These are phyloP conservation scores for Populus hybrid DNA, from an alignment of 441 rosid genomes.

Conservation along the genomic window DNA sequence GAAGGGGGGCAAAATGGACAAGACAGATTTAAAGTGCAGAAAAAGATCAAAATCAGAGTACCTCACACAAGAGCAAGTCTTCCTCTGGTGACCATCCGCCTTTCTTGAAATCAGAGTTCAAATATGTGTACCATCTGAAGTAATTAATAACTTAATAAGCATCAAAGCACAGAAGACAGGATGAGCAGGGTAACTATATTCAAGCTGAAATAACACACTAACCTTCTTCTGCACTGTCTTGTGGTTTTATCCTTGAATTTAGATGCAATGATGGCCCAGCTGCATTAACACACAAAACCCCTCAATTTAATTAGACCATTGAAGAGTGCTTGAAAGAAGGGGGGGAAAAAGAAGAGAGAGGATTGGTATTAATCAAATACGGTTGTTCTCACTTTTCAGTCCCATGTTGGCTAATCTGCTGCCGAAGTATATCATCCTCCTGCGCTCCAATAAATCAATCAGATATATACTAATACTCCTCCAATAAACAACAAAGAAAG, in stretches of 20 bases:
- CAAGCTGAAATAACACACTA: not conserved
- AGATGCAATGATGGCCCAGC: conserved; percentile 95
- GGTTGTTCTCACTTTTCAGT: conserved; percentile 69
- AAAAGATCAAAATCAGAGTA: conserved; percentile 21
- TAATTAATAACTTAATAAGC: not conserved
- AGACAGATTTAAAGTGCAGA: not conserved
- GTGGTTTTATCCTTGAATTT: conserved; percentile 92
- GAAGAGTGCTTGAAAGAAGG: not conserved
- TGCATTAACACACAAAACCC: conserved; percentile 28
- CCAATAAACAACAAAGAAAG: conserved; percentile 8
- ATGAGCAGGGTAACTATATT: not conserved
- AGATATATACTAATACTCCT: conserved; percentile 3
- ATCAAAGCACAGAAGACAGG: not conserved
- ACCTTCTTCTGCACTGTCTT: conserved; percentile 98
- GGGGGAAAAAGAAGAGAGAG: too few species aligned
- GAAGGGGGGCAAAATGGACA: conserved; percentile 1
- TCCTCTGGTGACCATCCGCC: conserved; percentile 99
- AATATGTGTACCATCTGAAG: conserved; percentile 90
- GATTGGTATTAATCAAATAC: too few species aligned
- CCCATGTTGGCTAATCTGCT: conserved; percentile 77
- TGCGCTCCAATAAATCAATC: conserved; percentile 29
- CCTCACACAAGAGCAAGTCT: conserved; percentile 96
- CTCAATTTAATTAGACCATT: conserved; percentile 7
- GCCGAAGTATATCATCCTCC: conserved; percentile 96
- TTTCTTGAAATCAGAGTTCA: conserved; percentile 96